Percentiles rank a stretch among this genome's conserved stretches.
phyloP scores from a whole-genome alignment of 2,329 filamentous ascomycete species.

The Sporothrix euskadiensis region DNA sequence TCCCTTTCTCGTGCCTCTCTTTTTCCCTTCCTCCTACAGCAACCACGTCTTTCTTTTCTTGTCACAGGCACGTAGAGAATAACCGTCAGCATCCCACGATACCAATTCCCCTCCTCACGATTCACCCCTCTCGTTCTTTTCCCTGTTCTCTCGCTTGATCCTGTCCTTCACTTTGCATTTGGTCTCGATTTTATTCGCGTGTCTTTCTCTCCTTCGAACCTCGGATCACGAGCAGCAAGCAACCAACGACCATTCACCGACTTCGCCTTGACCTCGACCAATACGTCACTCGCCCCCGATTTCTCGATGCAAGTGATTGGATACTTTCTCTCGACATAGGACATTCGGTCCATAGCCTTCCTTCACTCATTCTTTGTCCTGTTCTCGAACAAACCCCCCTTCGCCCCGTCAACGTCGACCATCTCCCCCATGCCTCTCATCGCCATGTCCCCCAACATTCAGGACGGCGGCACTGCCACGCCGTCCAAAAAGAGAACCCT shows the following conservation, averaged over 20 bases:
- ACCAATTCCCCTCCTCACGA: background rate
- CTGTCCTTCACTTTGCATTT: background rate
- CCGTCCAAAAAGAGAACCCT: conserved; percentile 50
- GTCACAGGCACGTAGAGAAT: conserved; percentile 3
- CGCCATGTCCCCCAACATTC: conserved; percentile 51
- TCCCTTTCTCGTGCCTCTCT: conserved; percentile 23
- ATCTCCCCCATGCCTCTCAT: conserved; percentile 48
- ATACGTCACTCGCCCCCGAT: background rate
- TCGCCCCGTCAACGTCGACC: background rate
- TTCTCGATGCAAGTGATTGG: background rate
- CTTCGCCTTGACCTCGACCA: background rate
- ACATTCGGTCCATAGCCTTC: conserved; percentile 1
- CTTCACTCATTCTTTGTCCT: background rate
- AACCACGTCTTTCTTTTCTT: background rate
- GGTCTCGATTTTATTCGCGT: background rate
- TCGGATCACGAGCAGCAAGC: background rate
- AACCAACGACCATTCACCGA: background rate
- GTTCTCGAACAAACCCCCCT: background rate
- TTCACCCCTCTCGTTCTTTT: background rate
- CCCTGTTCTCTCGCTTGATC: background rate
- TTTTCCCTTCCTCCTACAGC: background rate
- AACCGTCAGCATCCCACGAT: background rate
- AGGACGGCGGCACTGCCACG: conserved; percentile 44
- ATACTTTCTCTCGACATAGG: background rate
- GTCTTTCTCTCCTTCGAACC: background rate